phyloP scores from a whole-genome alignment of 352 stramenopile species.

The Globisporangium parvum region DNA sequence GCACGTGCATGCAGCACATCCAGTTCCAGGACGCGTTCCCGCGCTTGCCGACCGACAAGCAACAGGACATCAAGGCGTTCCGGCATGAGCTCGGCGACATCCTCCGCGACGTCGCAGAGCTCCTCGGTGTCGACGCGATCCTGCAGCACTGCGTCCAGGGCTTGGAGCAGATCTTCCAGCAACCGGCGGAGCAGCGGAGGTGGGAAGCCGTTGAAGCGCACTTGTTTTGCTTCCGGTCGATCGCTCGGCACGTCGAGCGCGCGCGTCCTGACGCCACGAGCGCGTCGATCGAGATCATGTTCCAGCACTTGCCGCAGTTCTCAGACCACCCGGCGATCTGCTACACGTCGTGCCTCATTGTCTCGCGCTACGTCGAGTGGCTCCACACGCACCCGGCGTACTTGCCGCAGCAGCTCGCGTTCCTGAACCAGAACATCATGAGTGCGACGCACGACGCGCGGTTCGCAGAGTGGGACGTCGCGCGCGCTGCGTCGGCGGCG shows the following conservation, averaged over 20 bases:
- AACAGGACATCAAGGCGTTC: constrained; percentile 80
- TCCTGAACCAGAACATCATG: constrained; percentile 69
- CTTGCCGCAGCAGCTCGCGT: constrained; percentile 49
- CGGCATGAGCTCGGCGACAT: constrained; percentile 78
- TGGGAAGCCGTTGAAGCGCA: constrained; percentile 81
- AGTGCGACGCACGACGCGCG: constrained; percentile 35
- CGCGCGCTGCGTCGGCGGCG: constrained; percentile 59
- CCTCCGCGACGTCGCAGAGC: constrained; percentile 67
- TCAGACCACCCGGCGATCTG: constrained; percentile 69
- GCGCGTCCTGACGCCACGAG: constrained; percentile 16
- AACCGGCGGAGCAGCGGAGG: constrained; percentile 27
- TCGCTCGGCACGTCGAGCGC: constrained; percentile 73
- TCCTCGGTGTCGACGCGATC: constrained; percentile 64
- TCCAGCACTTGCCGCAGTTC: constrained; percentile 71
- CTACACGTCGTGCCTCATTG: constrained; percentile 82
- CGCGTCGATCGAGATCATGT: constrained; percentile 62
- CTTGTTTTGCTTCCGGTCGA: constrained; percentile 80
- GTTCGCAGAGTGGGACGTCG: constrained; percentile 71
- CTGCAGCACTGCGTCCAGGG: constrained; percentile 75
- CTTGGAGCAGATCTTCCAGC: constrained; percentile 61
- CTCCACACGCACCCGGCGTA: constrained; percentile 40
- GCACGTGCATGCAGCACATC: constrained; percentile 78
- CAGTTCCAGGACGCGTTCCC: constrained; percentile 72
- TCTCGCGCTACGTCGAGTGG: constrained; percentile 81
- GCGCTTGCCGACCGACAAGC: constrained; percentile 53